Conservation (phyloP, 2,329 filamentous ascomycete genomes). For the Thelonectria olida region DNA sequence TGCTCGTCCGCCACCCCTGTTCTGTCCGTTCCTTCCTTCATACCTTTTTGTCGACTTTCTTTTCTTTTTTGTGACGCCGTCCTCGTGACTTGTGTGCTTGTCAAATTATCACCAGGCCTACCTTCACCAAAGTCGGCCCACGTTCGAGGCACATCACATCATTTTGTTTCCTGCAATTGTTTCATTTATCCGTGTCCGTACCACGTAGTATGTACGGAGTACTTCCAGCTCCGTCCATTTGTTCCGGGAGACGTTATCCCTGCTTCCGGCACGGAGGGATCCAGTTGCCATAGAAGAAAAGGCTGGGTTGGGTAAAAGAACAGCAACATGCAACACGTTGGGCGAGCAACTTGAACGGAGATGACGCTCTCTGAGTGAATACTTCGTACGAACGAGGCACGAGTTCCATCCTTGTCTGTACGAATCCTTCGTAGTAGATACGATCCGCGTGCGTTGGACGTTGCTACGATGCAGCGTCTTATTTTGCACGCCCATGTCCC, state of each 20-base stretch:
- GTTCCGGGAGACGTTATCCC: background rate
- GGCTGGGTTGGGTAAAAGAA: too few relatives aligned
- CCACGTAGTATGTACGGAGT: background rate
- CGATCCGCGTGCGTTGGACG: too few relatives aligned
- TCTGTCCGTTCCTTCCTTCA: too few relatives aligned
- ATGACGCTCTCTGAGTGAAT: too few relatives aligned
- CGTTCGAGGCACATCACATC: slow-evolving; percentile 5
- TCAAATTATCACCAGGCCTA: background rate
- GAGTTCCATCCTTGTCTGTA: too few relatives aligned
- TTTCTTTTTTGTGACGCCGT: background rate
- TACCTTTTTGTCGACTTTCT: background rate
- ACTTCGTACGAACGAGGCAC: too few relatives aligned
- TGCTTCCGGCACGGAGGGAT: background rate
- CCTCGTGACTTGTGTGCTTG: background rate
- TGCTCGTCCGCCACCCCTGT: too few relatives aligned
- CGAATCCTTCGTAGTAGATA: too few relatives aligned
- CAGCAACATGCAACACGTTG: too few relatives aligned
- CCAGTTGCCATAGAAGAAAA: too few relatives aligned
- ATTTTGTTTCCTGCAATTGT: slow-evolving; percentile 8
- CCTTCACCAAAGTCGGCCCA: slow-evolving; percentile 3
- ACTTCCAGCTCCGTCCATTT: background rate
- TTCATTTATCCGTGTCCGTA: slow-evolving; percentile 7
- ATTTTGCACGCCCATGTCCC: too few relatives aligned
- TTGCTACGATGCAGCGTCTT: too few relatives aligned
- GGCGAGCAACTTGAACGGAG: background rate